Percentiles rank a stretch among this genome's conserved stretches.
Evolutionary conservation across 2,329 filamentous ascomycete genomes (phyloP).

Genomic region (Colletotrichum sp.): DNA sequence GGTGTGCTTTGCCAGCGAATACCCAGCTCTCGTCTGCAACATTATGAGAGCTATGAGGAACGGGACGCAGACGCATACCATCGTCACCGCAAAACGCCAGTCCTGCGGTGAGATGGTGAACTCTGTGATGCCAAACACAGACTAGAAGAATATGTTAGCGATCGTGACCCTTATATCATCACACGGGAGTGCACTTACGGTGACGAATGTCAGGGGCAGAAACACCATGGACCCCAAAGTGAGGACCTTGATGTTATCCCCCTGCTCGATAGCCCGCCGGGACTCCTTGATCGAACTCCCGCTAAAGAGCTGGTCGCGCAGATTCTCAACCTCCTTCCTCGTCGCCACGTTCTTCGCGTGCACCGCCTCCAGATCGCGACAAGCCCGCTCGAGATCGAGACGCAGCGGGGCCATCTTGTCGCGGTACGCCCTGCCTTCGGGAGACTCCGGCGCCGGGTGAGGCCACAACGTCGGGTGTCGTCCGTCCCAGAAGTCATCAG

Average conservation of each 20-base stretch:
- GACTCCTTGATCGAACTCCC: constrained; percentile 68
- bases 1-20: constrained; percentile 9
- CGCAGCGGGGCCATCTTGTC: constrained; percentile 51
- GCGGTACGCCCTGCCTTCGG: constrained; percentile 51
- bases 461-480: constrained; percentile 61
- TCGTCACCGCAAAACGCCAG: constrained; percentile 59
- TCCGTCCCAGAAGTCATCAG: constrained; percentile 63
- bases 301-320: constrained; percentile 67
- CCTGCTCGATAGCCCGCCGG: constrained; percentile 66
- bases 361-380: constrained; percentile 52
- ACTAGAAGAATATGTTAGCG: constrained; percentile 30
- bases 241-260: constrained; percentile 65
- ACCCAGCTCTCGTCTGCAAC: constrained; percentile 45
- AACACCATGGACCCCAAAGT: constrained; percentile 68
- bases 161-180: not conserved
- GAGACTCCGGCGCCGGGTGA: constrained; percentile 48
- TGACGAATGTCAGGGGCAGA: constrained; percentile 66
- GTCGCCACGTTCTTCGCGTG: constrained; percentile 57
- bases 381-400: constrained; percentile 55
- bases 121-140: constrained; percentile 60
- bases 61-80: constrained; percentile 66
- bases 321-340: constrained; percentile 57
- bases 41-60: constrained; percentile 53
- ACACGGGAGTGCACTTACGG: constrained; percentile 37
- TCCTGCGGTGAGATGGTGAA: constrained; percentile 46